These are phyloP conservation scores for Arxiozyma bovina DNA, from an alignment of 1,139 yeast species.

Conservation along the genomic window DNA sequence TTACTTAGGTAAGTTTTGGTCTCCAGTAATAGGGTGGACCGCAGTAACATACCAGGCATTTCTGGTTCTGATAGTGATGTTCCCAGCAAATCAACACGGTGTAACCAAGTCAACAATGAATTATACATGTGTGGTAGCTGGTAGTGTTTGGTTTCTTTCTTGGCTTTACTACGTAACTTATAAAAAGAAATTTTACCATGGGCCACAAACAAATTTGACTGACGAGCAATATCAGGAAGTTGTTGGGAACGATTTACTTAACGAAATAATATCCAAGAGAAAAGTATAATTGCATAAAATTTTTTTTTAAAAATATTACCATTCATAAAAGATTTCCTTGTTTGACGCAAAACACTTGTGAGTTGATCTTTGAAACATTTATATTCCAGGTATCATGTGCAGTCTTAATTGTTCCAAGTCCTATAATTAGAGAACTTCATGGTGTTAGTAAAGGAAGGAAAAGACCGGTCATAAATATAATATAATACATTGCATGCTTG, in stretches of 20 bases:
- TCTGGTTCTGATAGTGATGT: slow-evolving; percentile 40
- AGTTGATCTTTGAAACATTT: no score
- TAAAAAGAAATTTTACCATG: slow-evolving; percentile 42
- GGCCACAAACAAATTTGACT: slow-evolving; percentile 36
- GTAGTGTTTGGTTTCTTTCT: slow-evolving; percentile 42
- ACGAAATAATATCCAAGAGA: slow-evolving; percentile 15
- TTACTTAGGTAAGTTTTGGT: slow-evolving; percentile 45
- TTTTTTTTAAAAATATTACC: background rate
- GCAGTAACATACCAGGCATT: slow-evolving; percentile 33
- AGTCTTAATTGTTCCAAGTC: no score
- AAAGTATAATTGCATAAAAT: background rate
- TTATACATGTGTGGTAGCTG: slow-evolving; percentile 49
- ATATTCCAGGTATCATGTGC: no score
- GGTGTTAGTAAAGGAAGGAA: no score
- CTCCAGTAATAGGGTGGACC: slow-evolving; percentile 38
- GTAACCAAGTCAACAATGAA: slow-evolving; percentile 44
- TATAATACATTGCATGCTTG: no score
- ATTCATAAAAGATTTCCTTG: no score
- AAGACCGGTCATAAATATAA: no score
- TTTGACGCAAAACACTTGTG: no score
- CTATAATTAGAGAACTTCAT: no score
- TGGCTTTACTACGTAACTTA: slow-evolving; percentile 38
- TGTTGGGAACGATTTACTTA: slow-evolving; percentile 23
- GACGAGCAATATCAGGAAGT: slow-evolving; percentile 24
- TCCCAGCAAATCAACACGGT: slow-evolving; percentile 37